Percentiles rank a stretch among this genome's conserved stretches.
phyloP scores from a whole-genome alignment of 257 asterid species.

The Solanum pinnatisectum region DNA sequence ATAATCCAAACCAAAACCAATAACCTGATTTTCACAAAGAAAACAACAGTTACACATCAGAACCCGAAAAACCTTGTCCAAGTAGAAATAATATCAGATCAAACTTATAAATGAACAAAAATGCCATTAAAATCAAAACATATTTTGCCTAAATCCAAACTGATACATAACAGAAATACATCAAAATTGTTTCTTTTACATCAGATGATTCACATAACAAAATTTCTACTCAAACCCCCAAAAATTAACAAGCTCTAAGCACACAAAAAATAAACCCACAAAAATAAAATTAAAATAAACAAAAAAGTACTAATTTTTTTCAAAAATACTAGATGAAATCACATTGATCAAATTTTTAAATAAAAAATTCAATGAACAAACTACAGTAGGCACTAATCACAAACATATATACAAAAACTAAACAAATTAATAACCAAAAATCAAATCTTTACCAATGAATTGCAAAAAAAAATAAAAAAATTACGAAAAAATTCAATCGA shows the following conservation, averaged over 20 bases:
- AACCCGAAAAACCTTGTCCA: not conserved
- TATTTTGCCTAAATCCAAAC: not conserved
- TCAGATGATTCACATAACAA: not conserved
- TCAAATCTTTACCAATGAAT: not conserved
- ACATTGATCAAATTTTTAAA: not conserved
- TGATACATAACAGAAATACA: not conserved
- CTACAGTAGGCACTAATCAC: not conserved
- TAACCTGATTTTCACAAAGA: not conserved
- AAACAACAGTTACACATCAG: not conserved
- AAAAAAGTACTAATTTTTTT: not conserved
- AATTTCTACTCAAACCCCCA: not conserved
- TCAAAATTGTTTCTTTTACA: not conserved
- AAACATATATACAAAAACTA: not conserved
- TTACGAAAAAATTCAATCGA: not conserved
- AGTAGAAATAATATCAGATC: not conserved
- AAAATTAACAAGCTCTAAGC: not conserved
- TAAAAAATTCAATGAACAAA: not conserved
- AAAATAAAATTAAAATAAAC: not conserved
- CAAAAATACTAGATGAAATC: not conserved
- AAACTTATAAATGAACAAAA: not conserved
- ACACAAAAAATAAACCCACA: not conserved
- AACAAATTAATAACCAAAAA: not conserved
- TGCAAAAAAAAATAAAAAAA: not conserved
- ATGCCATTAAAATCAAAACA: not conserved
- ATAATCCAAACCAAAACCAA: not conserved